Evolutionary conservation across 1,139 yeast genomes (phyloP), one percentile per base, ranked within the genome.

Genomic region (Pichia sp.): DNA sequence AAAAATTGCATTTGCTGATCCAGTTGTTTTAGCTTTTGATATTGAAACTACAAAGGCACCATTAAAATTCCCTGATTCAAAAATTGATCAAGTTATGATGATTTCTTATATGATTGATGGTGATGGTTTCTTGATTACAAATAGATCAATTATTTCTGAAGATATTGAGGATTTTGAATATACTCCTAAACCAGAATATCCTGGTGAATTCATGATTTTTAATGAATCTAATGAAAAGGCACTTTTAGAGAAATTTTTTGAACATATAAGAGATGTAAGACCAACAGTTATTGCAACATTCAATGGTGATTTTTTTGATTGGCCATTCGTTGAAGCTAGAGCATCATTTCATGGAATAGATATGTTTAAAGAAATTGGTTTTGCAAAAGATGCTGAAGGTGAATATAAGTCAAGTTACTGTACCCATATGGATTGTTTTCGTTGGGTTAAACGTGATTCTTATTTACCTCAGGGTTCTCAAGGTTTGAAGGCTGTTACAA

Each of bases 391-490:
- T 65, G 72, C 75, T 43, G 97, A 90, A 59, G 96, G 87, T 37
- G 97, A 90, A 65, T 94, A 90, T 66, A 90, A 90, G 65, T 88
- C 97, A 9, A 78, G 88, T 7, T 84, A 89, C 59, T 92, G 98
- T 71, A 86, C 81, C 1, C 99, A 94, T 64, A 89, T 94, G 97
- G 99, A 94, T 68, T 92, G 97, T 67, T 94, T 72, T 66, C 71
- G 97, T 58, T 94, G 99, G 99, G 99, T 94, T n/a, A 89, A 94
- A 63, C 81, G 99, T 70, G 99, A 94, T 65, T 86, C 96, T 3
- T 94, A 94, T 65, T 72, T 94, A 47, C 99, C 99, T 0, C 99
- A 94, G 65, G 99, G 99, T 42, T 86, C 97, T 1, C 98, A 94
- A 66, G 98, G 98, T 72, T 76, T 94, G 62, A 94, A 94, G 65